Percentiles rank a stretch among this genome's conserved stretches.
Conservation (phyloP, 768 basidiomycete genomes). For the Suillus brevipes region DNA sequence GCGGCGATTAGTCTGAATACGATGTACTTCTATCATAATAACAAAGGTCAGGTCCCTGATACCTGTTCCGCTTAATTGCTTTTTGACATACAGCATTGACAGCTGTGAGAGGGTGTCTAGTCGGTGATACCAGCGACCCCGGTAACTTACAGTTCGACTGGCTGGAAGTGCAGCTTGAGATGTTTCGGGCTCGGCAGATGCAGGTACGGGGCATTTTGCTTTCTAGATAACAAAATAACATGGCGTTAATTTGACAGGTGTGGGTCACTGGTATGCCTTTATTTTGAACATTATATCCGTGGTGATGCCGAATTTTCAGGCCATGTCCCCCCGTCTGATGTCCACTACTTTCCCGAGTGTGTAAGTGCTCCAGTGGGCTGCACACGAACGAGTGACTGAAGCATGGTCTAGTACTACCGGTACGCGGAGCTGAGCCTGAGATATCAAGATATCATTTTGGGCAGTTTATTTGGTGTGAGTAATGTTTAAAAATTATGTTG, state of each 20-base stretch:
- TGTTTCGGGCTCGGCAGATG: constrained; percentile 68
- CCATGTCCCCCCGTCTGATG: constrained; percentile 82
- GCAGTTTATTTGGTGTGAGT: constrained; percentile 80
- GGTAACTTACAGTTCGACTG: constrained; percentile 88
- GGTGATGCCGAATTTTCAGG: constrained; percentile 41
- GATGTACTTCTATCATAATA: constrained; percentile 88
- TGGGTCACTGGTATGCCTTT: constrained; percentile 44
- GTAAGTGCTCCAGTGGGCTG: constrained; percentile 44
- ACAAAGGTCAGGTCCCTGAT: constrained; percentile 58
- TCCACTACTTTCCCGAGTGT: constrained; percentile 84
- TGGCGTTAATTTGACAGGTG: constrained; percentile 33
- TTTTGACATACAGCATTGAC: constrained; percentile 13
- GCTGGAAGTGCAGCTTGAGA: constrained; percentile 81
- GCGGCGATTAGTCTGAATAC: constrained; percentile 88
- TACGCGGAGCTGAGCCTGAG: constrained; percentile 75
- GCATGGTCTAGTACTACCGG: constrained; percentile 49
- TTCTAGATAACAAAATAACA: neutral
- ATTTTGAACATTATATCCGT: constrained; percentile 28
- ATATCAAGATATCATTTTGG: constrained; percentile 86
- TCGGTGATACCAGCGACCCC: constrained; percentile 67
- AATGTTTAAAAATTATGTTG: constrained; percentile 20
- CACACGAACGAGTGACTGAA: neutral
- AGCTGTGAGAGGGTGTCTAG: constrained; percentile 79
- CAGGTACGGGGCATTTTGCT: constrained; percentile 48
- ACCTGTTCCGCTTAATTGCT: constrained; percentile 6